These are phyloP conservation scores for Melaleuca quinquenervia DNA, from an alignment of 345 rosid species.

Conservation along the genomic window DNA sequence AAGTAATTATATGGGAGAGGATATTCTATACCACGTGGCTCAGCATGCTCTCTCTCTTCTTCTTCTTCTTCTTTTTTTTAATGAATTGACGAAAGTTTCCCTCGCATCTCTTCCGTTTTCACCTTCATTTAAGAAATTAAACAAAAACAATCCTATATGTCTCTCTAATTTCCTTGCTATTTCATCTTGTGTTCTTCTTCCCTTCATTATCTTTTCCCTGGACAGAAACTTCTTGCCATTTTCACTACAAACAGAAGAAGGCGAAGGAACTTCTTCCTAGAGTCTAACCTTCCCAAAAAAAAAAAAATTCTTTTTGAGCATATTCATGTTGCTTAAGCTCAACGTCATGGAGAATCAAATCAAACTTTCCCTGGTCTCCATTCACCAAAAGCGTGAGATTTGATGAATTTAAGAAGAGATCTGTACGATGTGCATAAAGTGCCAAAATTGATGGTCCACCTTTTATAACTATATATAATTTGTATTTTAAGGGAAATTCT, in stretches of 20 bases:
- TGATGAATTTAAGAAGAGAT: background rate
- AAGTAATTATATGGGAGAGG: background rate
- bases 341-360: background rate
- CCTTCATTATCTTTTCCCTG: background rate
- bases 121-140: background rate
- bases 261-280: background rate
- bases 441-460: background rate
- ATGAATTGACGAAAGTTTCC: background rate
- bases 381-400: background rate
- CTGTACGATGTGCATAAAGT: background rate
- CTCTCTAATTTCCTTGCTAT: background rate
- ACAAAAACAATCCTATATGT: background rate
- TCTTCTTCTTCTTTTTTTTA: too few relatives aligned
- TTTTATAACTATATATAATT: background rate
- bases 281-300: background rate
- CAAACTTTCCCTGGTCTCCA: background rate
- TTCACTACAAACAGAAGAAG: background rate
- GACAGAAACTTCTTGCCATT: background rate
- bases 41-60: too few relatives aligned
- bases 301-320: background rate
- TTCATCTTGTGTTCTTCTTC: background rate
- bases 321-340: background rate
- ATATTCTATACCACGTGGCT: background rate
- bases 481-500: background rate
- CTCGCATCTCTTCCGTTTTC: background rate